Base-by-base conservation (phyloP, 345 rosid genomes). In the Noccaea caerulescens region DNA sequence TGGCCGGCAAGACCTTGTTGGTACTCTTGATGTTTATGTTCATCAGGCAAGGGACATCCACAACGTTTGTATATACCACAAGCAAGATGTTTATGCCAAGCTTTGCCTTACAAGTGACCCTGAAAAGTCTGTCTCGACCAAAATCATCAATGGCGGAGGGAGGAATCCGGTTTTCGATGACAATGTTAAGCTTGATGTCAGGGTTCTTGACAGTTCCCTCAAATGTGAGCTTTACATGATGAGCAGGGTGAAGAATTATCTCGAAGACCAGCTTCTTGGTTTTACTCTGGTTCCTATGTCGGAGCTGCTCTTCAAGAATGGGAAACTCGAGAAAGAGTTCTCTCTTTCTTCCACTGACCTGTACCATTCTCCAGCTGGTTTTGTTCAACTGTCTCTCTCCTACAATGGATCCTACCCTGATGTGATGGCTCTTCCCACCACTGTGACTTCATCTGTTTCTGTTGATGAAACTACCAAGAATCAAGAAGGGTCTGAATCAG, bases 21-120 rank as follows among this genome's bases (percentile, higher is more conserved):
- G 99, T 43, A 71, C 76, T 27, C 92, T 95, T 37, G 87, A 87
- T 64, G 92, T 92, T 63, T 84, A 69, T 80, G 69, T 95, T 16
- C 96, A 92, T 77, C 92, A 88, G 76, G 99, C 99, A 11, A 84
- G 99, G 78, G 99, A 95, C 75, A 92, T 95, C 67, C 98, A 95
- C 1, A 95, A 95, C 87, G 86, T 95, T 74, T 95, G 99, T 86
- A 95, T 95, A 81, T 95, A 95, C 87, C 99, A 95, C 78, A 95
- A 95, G 83, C 99, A 95, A 76, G 99, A 95, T 76, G 99, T 95
- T 70, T 95, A 95, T 80, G 98, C 98, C 57, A 95, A 90, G 91
- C 81, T 92, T 79, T 90, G 96, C 72, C 82, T 95, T 59, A 92
- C 97, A 20, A 84, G 84, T 72, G 88, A 91, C 65, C 99, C 98